Percentiles rank a stretch among this genome's conserved stretches.
These are phyloP conservation scores for Vigna hirtella DNA, from an alignment of 306 rosid genomes.

Conservation along the genomic window DNA sequence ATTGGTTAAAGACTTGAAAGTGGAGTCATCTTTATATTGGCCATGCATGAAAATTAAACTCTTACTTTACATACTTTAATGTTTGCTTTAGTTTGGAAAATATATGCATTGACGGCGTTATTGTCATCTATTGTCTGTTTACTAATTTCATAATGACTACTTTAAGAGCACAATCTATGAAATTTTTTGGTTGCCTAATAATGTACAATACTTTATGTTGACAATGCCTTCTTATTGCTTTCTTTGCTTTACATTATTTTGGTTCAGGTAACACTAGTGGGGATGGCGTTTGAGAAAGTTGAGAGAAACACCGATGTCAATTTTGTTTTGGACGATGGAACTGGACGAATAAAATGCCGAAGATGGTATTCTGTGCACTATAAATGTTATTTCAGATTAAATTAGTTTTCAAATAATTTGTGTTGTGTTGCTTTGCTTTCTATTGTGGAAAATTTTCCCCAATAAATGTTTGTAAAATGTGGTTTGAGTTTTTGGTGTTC, in stretches of 20 bases:
- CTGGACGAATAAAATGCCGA: conserved; percentile 78
- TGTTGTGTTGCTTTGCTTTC: neutral
- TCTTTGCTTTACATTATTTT: neutral
- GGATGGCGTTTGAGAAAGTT: conserved; percentile 74
- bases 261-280: conserved; percentile 60
- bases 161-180: neutral
- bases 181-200: neutral
- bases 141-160: neutral
- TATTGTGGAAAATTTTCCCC: neutral
- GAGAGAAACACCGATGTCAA: conserved; percentile 80
- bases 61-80: neutral
- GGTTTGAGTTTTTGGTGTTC: conserved; percentile 23
- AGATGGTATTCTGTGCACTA: conserved; percentile 72
- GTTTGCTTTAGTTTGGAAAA: neutral
- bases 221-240: neutral
- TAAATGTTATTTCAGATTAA: conserved; percentile 18
- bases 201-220: neutral
- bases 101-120: neutral
- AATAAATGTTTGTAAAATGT: neutral
- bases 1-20: neutral
- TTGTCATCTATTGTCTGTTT: no score
- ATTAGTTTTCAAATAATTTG: neutral
- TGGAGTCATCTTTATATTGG: neutral
- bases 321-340: conserved; percentile 82
- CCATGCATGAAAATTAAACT: neutral